These are phyloP conservation scores for Climacium dendroides DNA, from an alignment of 225 moss, liverwort and hornwort species.

Conservation along the genomic window DNA sequence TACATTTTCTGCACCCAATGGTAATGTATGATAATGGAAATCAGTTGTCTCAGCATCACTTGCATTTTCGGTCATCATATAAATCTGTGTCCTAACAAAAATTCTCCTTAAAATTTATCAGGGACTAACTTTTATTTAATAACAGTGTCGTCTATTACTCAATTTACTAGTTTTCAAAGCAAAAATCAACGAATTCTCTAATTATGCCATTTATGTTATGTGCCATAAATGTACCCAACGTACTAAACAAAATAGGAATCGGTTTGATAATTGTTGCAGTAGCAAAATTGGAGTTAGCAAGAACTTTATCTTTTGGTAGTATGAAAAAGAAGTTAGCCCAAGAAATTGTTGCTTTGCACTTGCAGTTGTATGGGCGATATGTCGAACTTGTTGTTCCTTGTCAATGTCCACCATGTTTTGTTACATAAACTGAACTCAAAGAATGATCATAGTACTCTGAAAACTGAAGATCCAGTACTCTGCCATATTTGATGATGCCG, in stretches of 20 bases:
- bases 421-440: not conserved
- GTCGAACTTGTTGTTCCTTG: not conserved
- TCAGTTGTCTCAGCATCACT: not conserved
- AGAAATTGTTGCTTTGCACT: not conserved
- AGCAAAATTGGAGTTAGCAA: not conserved
- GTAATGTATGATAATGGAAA: not conserved
- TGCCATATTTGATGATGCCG: not conserved
- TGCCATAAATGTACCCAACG: not conserved
- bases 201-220: too few species aligned
- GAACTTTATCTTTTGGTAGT: not conserved
- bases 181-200: not conserved
- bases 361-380: not conserved
- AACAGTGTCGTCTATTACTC: too few species aligned
- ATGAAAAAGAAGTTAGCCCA: not conserved
- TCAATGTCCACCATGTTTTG: not conserved
- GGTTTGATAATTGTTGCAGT: not conserved
- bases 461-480: not conserved
- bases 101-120: too few species aligned
- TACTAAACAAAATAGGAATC: not conserved
- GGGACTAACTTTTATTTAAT: not conserved
- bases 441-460: not conserved
- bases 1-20: not conserved
- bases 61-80: not conserved
- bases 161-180: not conserved
- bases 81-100: not conserved